Percentiles rank a stretch among this genome's conserved stretches.
Conservation (phyloP, 176 grass and related monocot genomes). For the Ampelocalamus luodianensis region DNA sequence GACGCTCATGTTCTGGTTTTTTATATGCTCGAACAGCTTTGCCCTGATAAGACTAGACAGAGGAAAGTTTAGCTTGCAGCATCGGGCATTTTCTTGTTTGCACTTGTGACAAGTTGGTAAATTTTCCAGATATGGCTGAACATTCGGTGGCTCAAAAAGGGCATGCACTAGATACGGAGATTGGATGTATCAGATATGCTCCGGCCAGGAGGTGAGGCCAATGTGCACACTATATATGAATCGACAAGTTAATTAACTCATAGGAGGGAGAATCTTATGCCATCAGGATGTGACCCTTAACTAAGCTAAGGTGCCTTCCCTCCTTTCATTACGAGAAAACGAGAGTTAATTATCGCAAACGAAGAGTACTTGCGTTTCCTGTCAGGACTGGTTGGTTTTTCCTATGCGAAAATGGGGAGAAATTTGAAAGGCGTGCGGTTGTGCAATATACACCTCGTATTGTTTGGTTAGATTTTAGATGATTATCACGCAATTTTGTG, state of each 20-base stretch:
- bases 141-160: conserved; percentile 1
- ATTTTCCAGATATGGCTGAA: not conserved
- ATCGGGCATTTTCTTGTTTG: not conserved
- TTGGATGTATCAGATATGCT: not conserved
- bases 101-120: not conserved
- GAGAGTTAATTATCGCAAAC: not conserved
- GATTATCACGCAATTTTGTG: no score
- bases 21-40: not conserved
- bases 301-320: not conserved
- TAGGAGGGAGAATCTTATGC: not conserved
- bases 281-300: not conserved
- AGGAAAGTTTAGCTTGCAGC: not conserved
- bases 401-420: no score
- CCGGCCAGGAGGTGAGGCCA: not conserved
- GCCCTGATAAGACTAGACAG: conserved; percentile 15
- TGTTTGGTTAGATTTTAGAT: no score
- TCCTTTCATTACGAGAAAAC: not conserved
- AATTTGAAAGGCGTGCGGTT: no score
- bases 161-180: not conserved
- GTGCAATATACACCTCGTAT: no score
- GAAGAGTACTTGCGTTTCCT: not conserved
- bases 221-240: not conserved
- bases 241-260: not conserved
- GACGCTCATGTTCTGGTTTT: not conserved
- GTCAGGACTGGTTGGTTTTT: no score